Conservation (phyloP, 306 rosid genomes). For the Betula pendula region DNA sequence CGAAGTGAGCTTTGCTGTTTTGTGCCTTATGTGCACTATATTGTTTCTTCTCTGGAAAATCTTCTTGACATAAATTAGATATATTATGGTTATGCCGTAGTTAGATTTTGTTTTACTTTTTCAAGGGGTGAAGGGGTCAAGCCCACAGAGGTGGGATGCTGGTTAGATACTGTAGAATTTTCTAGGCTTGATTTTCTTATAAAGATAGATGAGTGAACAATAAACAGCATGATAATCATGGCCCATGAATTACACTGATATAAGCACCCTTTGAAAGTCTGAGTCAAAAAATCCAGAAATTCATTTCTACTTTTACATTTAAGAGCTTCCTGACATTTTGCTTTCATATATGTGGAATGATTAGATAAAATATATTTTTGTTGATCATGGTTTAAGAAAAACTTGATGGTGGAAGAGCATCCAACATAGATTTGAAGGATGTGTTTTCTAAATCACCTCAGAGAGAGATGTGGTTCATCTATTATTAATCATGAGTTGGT, state of each 20-base stretch:
- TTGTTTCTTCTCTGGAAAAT: neutral
- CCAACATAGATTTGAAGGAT: neutral
- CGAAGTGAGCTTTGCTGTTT: neutral
- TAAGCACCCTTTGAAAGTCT: neutral
- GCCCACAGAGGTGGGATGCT: neutral
- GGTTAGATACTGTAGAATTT: neutral
- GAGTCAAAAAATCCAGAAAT: neutral
- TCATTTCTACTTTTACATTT: neutral
- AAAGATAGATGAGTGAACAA: neutral
- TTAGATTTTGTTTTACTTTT: neutral
- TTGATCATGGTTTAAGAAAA: neutral
- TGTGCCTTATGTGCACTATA: neutral
- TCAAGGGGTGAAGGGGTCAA: neutral
- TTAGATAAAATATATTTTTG: neutral
- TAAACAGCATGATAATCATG: neutral
- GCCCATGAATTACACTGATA: neutral
- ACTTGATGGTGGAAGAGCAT: neutral
- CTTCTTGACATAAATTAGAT: neutral
- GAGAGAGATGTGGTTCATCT: slow-evolving; percentile 8
- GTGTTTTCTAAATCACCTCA: slow-evolving; percentile 5
- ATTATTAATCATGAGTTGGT: slow-evolving; percentile 8
- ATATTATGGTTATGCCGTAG: neutral
- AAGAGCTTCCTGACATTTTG: neutral
- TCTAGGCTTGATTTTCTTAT: neutral
- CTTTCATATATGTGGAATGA: no score